Evolutionary conservation across 2,329 filamentous ascomycete species (phyloP).

Genomic region (Cercospora sojina): DNA sequence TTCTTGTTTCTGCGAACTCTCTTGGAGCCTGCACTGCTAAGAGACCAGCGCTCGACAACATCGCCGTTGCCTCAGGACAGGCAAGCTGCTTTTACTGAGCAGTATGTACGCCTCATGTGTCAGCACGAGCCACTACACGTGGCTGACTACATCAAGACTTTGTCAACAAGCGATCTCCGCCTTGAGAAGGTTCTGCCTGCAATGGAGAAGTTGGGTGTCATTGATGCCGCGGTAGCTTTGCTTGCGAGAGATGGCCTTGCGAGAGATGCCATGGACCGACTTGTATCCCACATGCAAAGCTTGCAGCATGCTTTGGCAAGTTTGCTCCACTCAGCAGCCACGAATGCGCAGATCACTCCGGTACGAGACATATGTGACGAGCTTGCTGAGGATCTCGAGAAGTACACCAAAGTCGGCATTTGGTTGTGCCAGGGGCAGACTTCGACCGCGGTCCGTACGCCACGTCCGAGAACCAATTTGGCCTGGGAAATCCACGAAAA

Average conservation of each 20-base stretch:
- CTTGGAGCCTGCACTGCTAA: conserved; percentile 58
- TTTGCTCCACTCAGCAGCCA: conserved; percentile 62
- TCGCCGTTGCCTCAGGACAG: conserved; percentile 38
- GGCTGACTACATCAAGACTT: conserved; percentile 73
- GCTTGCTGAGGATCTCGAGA: conserved; percentile 74
- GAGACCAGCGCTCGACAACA: conserved; percentile 33
- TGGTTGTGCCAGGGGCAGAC: conserved; percentile 92
- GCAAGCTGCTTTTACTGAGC: conserved; percentile 66
- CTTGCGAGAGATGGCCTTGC: conserved; percentile 87
- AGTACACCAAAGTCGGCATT: conserved; percentile 88
- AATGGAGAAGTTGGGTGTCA: conserved; percentile 84
- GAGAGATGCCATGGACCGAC: conserved; percentile 76
- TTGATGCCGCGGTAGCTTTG: conserved; percentile 89
- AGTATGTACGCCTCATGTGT: conserved; percentile 90
- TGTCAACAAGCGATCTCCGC: conserved; percentile 74
- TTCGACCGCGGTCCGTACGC: conserved; percentile 49
- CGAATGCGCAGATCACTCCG: conserved; percentile 56
- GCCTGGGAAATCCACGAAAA: conserved; percentile 53
- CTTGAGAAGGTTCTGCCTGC: conserved; percentile 78
- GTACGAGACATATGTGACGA: conserved; percentile 69
- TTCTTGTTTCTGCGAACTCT: conserved; percentile 75
- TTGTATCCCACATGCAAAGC: conserved; percentile 76
- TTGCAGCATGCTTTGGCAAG: conserved; percentile 76
- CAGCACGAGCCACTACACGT: conserved; percentile 78
- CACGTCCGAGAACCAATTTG: conserved; percentile 39